These are phyloP conservation scores for Neofusicoccum laricinum DNA, from an alignment of 2,329 filamentous ascomycete genomes.

Conservation along the genomic window DNA sequence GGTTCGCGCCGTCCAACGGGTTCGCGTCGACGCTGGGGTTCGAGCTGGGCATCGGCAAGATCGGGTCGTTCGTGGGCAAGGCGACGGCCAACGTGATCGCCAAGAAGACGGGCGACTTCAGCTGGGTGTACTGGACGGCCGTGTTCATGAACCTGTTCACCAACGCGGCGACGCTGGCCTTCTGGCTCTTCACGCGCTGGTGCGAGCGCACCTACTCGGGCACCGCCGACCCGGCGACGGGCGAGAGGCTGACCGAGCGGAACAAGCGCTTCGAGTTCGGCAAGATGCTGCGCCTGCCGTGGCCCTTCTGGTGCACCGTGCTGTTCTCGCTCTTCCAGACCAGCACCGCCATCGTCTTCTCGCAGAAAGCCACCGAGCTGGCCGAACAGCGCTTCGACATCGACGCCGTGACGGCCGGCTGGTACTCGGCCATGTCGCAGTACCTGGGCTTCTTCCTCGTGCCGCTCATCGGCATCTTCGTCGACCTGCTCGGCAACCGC, in stretches of 20 bases:
- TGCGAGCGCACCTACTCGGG: constrained; percentile 48
- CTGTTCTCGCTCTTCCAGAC: constrained; percentile 59
- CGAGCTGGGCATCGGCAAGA: constrained; percentile 60
- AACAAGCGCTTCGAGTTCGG: constrained; percentile 44
- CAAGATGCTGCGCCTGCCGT: constrained; percentile 58
- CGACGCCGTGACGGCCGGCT: constrained; percentile 55
- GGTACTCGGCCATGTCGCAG: constrained; percentile 58
- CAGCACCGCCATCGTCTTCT: constrained; percentile 53
- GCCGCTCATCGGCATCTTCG: constrained; percentile 54
- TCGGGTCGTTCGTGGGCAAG: constrained; percentile 60
- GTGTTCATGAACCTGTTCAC: constrained; percentile 65
- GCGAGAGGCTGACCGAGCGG: constrained; percentile 56
- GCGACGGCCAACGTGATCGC: constrained; percentile 60
- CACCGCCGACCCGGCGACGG: constrained; percentile 54
- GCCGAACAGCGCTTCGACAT: constrained; percentile 59
- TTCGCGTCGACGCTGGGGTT: constrained; percentile 62
- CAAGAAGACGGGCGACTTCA: constrained; percentile 57
- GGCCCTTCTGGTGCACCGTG: constrained; percentile 58
- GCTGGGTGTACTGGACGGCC: constrained; percentile 61
- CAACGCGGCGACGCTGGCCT: constrained; percentile 52
- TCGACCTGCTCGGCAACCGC: constrained; percentile 56
- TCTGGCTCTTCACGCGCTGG: constrained; percentile 56
- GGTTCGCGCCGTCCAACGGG: constrained; percentile 58
- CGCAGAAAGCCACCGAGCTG: constrained; percentile 59
- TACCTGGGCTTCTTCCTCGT: constrained; percentile 60